phyloP scores from a whole-genome alignment of 139 green algal genomes.

The Haematococcus lacustris region DNA sequence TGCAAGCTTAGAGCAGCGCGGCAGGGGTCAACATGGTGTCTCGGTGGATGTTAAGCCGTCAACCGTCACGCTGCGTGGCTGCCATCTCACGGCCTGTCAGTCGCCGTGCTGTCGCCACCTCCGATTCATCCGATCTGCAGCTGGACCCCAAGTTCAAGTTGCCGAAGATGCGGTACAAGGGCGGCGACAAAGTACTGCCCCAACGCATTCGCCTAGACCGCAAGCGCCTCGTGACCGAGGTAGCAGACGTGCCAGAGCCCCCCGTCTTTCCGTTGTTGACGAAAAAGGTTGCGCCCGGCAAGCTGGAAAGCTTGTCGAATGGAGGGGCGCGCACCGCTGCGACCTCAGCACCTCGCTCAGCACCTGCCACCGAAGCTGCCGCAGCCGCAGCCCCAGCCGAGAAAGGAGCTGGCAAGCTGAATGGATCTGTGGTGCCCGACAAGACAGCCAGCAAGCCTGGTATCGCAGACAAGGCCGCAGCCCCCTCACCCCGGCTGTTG shows the following conservation, averaged over 20 bases:
- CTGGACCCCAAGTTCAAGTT: slow-evolving; percentile 69
- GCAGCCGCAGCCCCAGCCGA: neutral
- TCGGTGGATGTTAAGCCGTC: no score
- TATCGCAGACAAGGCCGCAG: no score
- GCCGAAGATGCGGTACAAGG: slow-evolving; percentile 77
- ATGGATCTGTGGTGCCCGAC: neutral
- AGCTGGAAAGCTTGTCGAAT: no score
- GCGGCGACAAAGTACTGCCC: slow-evolving; percentile 32
- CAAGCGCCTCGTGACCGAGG: slow-evolving; percentile 38
- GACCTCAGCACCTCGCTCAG: neutral
- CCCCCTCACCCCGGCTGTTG: neutral
- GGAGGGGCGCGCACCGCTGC: neutral
- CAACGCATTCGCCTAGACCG: slow-evolving; percentile 32
- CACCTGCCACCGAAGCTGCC: neutral
- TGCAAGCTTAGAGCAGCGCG: no score
- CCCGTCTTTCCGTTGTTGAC: slow-evolving; percentile 31
- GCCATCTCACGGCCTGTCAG: no score
- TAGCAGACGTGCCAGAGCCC: slow-evolving; percentile 34
- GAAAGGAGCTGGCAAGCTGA: neutral
- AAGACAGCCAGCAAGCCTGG: neutral
- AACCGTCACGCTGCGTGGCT: no score
- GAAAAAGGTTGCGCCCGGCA: neutral
- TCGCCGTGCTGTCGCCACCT: no score
- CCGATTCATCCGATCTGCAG: no score
- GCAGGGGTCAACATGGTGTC: no score